Evolutionary conservation across 139 green algal species (phyloP), one percentile per base, ranked within the genome.

Genomic region (Chlorella vulgaris): DNA sequence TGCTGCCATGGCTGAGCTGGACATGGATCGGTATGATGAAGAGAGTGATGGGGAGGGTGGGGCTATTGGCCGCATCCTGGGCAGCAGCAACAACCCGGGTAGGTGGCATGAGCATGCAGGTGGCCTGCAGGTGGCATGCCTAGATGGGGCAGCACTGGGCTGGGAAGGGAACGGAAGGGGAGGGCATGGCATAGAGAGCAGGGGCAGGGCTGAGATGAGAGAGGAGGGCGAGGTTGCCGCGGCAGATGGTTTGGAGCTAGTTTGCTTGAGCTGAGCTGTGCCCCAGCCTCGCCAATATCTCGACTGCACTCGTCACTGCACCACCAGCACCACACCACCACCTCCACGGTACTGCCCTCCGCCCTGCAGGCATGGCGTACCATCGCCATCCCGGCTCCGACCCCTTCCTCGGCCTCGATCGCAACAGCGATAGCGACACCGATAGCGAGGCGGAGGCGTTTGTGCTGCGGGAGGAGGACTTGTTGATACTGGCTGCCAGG

Each of bases 11-110:
- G 91, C 88, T 8, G 95, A 98, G 86, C 89, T 99, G 15, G 90
- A 99, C 82, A 99, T 99, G 96, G 96, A 99, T 28, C 71, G 94
- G 65, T 99, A 99, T 63, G 94, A 98, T 76, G 88, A 96, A 58
- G 73, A 79, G 22, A 69, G 58, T 51, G 89, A 94, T 0, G 93
- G 93, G 29, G 76, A 84, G 24, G 84, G 58, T 18, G 47, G 47
- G 15, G 43, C 66, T n/a, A 50, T 60, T 24, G 38, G 40, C 1
- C 69, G 78, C 55, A 67, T 86, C 10, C 86, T 90, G 74, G 83
- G 62, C 42, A 71, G 60, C 60, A 36, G 78, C 58, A 76, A 75
- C 63, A 76, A 75, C 63, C 75, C 75, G 29, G 75, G 50, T 74
- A 74, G 21, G 69, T 58, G 47, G 47, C 47, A 24, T 58, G 47